Conservation (phyloP, 192 early-diverging fungal species). For the Backusella parvicylindrica region DNA sequence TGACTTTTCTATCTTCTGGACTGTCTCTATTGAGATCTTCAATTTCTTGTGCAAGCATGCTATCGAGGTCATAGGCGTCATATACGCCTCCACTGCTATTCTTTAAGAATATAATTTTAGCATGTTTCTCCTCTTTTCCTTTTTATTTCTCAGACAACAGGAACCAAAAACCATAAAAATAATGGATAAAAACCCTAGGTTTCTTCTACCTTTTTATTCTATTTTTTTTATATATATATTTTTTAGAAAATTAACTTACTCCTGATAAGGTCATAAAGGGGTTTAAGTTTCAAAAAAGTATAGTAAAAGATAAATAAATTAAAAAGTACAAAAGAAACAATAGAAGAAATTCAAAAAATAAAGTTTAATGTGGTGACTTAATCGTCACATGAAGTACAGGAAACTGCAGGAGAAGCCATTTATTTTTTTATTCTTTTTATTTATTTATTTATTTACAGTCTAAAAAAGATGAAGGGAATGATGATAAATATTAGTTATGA, state of each 20-base stretch:
- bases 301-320: background rate
- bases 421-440: background rate
- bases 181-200: background rate
- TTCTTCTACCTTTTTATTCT: background rate
- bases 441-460: background rate
- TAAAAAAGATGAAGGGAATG: background rate
- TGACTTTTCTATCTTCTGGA: constrained; percentile 20
- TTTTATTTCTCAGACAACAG: background rate
- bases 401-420: background rate
- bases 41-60: constrained; percentile 20
- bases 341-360: background rate
- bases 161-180: background rate
- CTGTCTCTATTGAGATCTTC: constrained; percentile 30
- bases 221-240: no score
- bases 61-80: constrained; percentile 9
- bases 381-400: background rate
- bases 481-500: background rate
- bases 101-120: background rate
- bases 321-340: background rate
- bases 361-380: background rate
- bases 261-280: background rate
- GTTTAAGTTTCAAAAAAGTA: background rate
- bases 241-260: background rate
- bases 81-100: background rate
- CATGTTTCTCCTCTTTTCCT: background rate